These are phyloP conservation scores for Wickerhamiella shivajii DNA, from an alignment of 805 yeast species.

Conservation along the genomic window DNA sequence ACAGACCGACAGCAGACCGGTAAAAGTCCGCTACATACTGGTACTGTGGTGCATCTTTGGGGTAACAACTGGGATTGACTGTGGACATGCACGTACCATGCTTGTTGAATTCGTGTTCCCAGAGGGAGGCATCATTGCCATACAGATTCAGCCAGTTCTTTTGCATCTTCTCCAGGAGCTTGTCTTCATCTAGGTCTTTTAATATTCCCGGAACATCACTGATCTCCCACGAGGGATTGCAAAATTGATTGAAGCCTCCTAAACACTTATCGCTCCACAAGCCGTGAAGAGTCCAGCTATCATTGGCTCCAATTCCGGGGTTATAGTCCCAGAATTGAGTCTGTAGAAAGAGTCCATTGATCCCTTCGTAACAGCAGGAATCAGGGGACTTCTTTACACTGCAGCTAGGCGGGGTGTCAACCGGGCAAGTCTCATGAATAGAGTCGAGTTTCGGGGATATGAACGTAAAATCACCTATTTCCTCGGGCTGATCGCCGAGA, in stretches of 20 bases:
- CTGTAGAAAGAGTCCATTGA: conserved; percentile 69
- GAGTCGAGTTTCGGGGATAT: background rate
- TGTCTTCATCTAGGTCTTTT: conserved; percentile 28
- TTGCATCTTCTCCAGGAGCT: conserved; percentile 42
- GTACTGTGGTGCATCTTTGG: conserved; percentile 17
- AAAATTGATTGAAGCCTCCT: conserved; percentile 68
- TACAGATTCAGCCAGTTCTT: conserved; percentile 59
- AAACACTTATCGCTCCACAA: conserved; percentile 82
- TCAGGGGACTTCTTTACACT: conserved; percentile 24
- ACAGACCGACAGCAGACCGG: conserved; percentile 43
- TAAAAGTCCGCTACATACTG: conserved; percentile 54
- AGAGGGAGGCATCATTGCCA: conserved; percentile 52
- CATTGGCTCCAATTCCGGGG: conserved; percentile 58
- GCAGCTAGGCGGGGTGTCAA: conserved; percentile 25
- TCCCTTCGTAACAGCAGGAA: conserved; percentile 72
- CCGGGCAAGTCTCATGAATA: conserved; percentile 22
- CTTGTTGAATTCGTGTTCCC: conserved; percentile 89
- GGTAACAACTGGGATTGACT: conserved; percentile 56
- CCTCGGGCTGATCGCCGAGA: too few species aligned
- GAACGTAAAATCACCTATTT: too few species aligned
- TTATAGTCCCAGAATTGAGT: conserved; percentile 90
- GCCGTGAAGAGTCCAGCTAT: conserved; percentile 70
- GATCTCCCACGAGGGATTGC: conserved; percentile 48
- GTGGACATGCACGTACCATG: conserved; percentile 90
- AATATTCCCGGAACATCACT: conserved; percentile 35